phyloP scores from a whole-genome alignment of 352 stramenopile species.

The Phytophthora pluvialis region DNA sequence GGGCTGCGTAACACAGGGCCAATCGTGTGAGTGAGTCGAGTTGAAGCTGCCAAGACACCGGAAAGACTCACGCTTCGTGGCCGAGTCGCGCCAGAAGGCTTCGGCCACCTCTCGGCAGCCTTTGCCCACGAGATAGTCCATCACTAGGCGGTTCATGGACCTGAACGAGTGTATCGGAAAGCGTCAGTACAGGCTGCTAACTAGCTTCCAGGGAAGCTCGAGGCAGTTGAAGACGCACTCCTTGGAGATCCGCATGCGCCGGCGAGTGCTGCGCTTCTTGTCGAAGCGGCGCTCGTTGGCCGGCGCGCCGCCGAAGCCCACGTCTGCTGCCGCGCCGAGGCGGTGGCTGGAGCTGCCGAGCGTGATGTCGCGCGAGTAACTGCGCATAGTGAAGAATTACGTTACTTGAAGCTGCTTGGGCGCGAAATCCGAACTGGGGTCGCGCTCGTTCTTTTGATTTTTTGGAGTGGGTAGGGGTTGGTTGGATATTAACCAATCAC shows the following conservation, averaged over 20 bases:
- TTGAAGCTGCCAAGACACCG: slow-evolving; percentile 17
- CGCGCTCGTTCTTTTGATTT: slow-evolving; percentile 20
- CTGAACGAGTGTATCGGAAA: slow-evolving; percentile 31
- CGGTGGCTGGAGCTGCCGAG: slow-evolving; percentile 27
- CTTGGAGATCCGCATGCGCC: slow-evolving; percentile 71
- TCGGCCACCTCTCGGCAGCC: slow-evolving; percentile 79
- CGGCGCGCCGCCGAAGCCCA: slow-evolving; percentile 18
- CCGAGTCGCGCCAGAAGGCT: slow-evolving; percentile 75
- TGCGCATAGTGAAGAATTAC: slow-evolving; percentile 24
- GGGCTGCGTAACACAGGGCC: slow-evolving; percentile 34
- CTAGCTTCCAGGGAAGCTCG: background rate
- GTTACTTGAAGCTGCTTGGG: slow-evolving; percentile 17
- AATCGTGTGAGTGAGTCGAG: slow-evolving; percentile 8
- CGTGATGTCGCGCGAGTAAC: slow-evolving; percentile 26
- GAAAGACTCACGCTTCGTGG: slow-evolving; percentile 64
- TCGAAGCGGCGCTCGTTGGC: slow-evolving; percentile 28
- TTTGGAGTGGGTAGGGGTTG: slow-evolving; percentile 4
- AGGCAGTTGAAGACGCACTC: slow-evolving; percentile 49
- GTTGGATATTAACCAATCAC: slow-evolving; percentile 12
- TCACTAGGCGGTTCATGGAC: slow-evolving; percentile 81
- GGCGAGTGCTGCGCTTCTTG: slow-evolving; percentile 37
- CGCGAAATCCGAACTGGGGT: slow-evolving; percentile 41
- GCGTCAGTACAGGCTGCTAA: slow-evolving; percentile 3
- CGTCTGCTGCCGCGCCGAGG: slow-evolving; percentile 18
- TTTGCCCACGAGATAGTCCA: slow-evolving; percentile 86